A percentile compares a stretch with the other conserved stretches of the same genome.
phyloP scores from a whole-genome alignment of 345 rosid species.

The Trapa bicornis region DNA sequence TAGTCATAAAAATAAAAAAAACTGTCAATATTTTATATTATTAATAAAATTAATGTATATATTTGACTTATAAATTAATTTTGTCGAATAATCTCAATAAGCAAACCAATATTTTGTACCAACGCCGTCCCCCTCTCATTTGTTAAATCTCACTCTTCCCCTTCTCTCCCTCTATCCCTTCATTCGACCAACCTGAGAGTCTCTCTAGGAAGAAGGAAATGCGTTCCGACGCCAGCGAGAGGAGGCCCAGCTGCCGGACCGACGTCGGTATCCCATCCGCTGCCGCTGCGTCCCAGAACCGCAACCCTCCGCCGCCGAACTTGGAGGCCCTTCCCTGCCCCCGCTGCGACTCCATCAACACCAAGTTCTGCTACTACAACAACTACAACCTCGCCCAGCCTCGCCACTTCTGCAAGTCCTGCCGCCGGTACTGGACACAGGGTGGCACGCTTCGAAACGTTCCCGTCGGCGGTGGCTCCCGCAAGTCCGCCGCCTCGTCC shows the following conservation, averaged over 20 bases:
- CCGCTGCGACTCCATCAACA: conserved; percentile 39
- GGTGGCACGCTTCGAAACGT: conserved; percentile 62
- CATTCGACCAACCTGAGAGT: not conserved
- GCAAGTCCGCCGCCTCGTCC: conserved; percentile 26
- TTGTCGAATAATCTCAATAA: no score
- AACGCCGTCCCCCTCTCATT: not conserved
- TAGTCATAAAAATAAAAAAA: no score
- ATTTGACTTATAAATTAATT: no score
- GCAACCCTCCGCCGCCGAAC: conserved; percentile 18
- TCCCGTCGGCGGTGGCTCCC: conserved; percentile 55
- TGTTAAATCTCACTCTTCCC: not conserved
- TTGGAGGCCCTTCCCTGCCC: conserved; percentile 41
- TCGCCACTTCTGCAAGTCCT: conserved; percentile 55
- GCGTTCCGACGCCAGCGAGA: conserved; percentile 24
- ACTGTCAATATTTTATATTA: no score
- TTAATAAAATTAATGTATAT: no score
- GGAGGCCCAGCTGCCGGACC: conserved; percentile 3
- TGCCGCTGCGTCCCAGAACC: not conserved
- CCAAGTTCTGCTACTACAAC: conserved; percentile 62
- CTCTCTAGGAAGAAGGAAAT: not conserved
- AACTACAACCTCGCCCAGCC: conserved; percentile 61
- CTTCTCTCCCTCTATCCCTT: not conserved
- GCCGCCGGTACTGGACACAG: conserved; percentile 69
- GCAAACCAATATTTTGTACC: no score
- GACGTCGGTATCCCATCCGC: not conserved